Conservation (phyloP, 225 moss, liverwort and hornwort species). For the Anthoceros angustus region DNA sequence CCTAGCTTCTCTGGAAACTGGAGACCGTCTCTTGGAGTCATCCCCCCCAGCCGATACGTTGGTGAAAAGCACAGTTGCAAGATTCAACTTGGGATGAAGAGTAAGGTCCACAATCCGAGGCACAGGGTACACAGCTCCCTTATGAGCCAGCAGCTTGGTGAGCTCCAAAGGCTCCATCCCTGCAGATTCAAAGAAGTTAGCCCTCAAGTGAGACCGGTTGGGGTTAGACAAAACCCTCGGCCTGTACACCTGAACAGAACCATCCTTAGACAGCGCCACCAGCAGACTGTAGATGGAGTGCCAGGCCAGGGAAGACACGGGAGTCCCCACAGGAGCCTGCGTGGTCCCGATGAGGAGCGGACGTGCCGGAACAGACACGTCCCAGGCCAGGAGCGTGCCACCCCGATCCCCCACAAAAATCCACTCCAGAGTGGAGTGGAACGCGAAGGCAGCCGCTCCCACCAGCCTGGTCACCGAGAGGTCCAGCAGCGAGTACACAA, state of each 20-base stretch:
- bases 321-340: slow-evolving; percentile 36
- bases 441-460: slow-evolving; percentile 95
- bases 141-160: slow-evolving; percentile 66
- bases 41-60: slow-evolving; percentile 64
- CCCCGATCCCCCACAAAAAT: slow-evolving; percentile 91
- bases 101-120: slow-evolving; percentile 81
- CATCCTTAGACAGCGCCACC: slow-evolving; percentile 83
- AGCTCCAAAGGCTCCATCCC: slow-evolving; percentile 89
- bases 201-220: slow-evolving; percentile 61
- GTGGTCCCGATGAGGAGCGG: slow-evolving; percentile 72
- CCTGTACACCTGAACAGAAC: slow-evolving; percentile 80
- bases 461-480: slow-evolving; percentile 64
- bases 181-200: slow-evolving; percentile 85
- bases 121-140: slow-evolving; percentile 71
- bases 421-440: slow-evolving; percentile 92
- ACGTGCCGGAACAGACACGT: slow-evolving; percentile 82
- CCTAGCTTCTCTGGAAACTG: slow-evolving; percentile 79
- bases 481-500: slow-evolving; percentile 75
- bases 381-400: slow-evolving; percentile 98
- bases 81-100: slow-evolving; percentile 90
- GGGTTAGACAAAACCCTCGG: slow-evolving; percentile 68
- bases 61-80: slow-evolving; percentile 82
- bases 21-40: slow-evolving; percentile 53
- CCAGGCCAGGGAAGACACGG: slow-evolving; percentile 75
- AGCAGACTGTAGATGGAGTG: slow-evolving; percentile 81